Conservation (phyloP, 192 early-diverging fungal genomes). For the Phlyctochytrium arcticum region DNA sequence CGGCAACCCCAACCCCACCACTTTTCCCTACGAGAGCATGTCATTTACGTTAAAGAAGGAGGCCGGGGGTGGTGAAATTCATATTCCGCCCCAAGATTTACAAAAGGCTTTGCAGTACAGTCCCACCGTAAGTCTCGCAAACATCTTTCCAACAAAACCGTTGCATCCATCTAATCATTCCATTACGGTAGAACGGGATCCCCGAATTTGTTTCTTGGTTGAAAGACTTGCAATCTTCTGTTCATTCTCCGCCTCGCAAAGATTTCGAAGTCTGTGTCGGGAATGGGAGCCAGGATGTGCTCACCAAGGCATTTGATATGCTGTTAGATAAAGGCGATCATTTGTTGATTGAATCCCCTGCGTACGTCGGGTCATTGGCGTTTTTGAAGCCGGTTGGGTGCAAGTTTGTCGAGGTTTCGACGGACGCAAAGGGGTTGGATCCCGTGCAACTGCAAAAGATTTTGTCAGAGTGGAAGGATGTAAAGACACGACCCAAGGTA, state of each 20-base stretch:
- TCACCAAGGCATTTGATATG: conserved; percentile 53
- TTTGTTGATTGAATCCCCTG: conserved; percentile 45
- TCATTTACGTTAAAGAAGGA: conserved; percentile 33
- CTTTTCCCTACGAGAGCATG: conserved; percentile 48
- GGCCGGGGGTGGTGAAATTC: conserved; percentile 34
- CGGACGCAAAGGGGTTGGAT: conserved; percentile 33
- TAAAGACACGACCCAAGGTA: conserved; percentile 25
- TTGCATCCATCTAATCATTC: neutral
- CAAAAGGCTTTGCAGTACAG: conserved; percentile 47
- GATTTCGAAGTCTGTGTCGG: conserved; percentile 50
- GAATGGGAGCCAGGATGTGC: conserved; percentile 51
- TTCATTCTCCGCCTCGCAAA: conserved; percentile 38
- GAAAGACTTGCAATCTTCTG: conserved; percentile 38
- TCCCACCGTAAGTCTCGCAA: conserved; percentile 23
- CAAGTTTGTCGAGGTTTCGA: conserved; percentile 40
- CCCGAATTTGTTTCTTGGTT: conserved; percentile 45
- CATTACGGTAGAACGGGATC: conserved; percentile 35
- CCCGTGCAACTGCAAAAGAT: conserved; percentile 30
- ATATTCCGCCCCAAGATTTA: conserved; percentile 28
- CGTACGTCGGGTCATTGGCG: conserved; percentile 50
- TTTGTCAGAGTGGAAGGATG: conserved; percentile 26
- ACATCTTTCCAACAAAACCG: neutral
- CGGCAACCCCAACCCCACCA: conserved; percentile 45
- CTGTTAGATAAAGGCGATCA: conserved; percentile 36
- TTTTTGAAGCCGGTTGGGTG: conserved; percentile 41